Conservation (phyloP, 2,329 filamentous ascomycete species). For the Penicillium hesseltinei region DNA sequence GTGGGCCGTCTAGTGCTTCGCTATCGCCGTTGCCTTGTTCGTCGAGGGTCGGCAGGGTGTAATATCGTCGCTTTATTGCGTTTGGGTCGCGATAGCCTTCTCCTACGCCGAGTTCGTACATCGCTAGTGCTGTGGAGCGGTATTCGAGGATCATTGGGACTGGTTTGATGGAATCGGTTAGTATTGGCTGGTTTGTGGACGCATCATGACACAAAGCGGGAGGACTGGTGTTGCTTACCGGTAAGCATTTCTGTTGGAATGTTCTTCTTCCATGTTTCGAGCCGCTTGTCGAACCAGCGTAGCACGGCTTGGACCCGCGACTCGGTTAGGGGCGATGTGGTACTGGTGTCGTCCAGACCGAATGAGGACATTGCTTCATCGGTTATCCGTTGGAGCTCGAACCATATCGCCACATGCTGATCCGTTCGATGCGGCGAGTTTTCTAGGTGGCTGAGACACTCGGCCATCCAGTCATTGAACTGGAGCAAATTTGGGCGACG, state of each 20-base stretch:
- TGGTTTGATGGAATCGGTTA: neutral
- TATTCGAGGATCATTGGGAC: slow-evolving; percentile 34
- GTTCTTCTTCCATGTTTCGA: slow-evolving; percentile 35
- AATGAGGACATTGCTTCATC: slow-evolving; percentile 38
- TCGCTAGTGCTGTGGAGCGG: slow-evolving; percentile 30
- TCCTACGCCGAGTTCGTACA: slow-evolving; percentile 36
- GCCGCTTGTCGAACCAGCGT: slow-evolving; percentile 37
- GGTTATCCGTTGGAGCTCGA: slow-evolving; percentile 35
- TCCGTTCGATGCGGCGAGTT: slow-evolving; percentile 32
- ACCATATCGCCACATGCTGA: slow-evolving; percentile 34
- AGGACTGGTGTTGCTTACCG: slow-evolving; percentile 18
- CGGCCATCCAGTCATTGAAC: slow-evolving; percentile 38
- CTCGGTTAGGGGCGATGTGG: slow-evolving; percentile 32
- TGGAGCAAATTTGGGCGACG: slow-evolving; percentile 36
- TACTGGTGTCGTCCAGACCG: slow-evolving; percentile 37
- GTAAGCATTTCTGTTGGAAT: slow-evolving; percentile 30
- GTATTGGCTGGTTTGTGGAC: neutral
- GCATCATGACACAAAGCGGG: neutral
- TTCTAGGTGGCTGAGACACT: slow-evolving; percentile 33
- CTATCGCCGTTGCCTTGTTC: slow-evolving; percentile 9
- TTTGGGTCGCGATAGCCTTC: slow-evolving; percentile 39
- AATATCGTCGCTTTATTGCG: slow-evolving; percentile 34
- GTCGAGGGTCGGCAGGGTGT: slow-evolving; percentile 33
- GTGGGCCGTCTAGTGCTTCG: slow-evolving; percentile 10
- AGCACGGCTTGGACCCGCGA: slow-evolving; percentile 35